Evolutionary conservation across 768 basidiomycete genomes (phyloP).

Genomic region (Tricholoma matsutake): DNA sequence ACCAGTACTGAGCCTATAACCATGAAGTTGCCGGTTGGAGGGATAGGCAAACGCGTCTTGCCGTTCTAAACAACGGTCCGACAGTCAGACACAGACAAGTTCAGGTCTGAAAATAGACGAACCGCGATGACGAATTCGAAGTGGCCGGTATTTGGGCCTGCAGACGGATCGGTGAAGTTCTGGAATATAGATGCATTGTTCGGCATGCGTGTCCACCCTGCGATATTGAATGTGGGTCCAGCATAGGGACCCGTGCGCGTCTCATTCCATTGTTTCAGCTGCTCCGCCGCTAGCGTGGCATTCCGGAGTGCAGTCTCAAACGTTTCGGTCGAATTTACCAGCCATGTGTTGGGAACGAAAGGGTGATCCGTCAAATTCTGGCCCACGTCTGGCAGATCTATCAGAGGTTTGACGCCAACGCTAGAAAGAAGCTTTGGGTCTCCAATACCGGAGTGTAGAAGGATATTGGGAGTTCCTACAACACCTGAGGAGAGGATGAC

Average conservation of each 20-base stretch:
- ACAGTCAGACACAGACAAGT: neutral
- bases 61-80: slow-evolving; percentile 13
- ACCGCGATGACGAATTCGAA: slow-evolving; percentile 30
- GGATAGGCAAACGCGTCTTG: slow-evolving; percentile 18
- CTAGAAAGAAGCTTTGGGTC: slow-evolving; percentile 12
- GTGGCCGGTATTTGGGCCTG: slow-evolving; percentile 25
- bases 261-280: slow-evolving; percentile 18
- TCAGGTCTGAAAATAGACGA: slow-evolving; percentile 6
- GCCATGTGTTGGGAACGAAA: slow-evolving; percentile 25
- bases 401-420: slow-evolving; percentile 20
- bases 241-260: slow-evolving; percentile 18
- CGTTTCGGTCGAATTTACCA: slow-evolving; percentile 24
- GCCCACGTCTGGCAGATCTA: slow-evolving; percentile 28
- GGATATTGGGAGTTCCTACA: slow-evolving; percentile 27
- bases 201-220: slow-evolving; percentile 25
- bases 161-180: slow-evolving; percentile 23
- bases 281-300: slow-evolving; percentile 13
- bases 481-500: slow-evolving; percentile 32
- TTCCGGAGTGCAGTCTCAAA: slow-evolving; percentile 24
- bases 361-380: slow-evolving; percentile 30
- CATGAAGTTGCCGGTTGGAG: slow-evolving; percentile 26
- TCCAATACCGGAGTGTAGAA: slow-evolving; percentile 30
- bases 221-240: slow-evolving; percentile 14
- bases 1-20: slow-evolving; percentile 22
- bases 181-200: slow-evolving; percentile 19